phyloP scores from a whole-genome alignment of 2,329 filamentous ascomycete species.

The Penicillium rolfsii region DNA sequence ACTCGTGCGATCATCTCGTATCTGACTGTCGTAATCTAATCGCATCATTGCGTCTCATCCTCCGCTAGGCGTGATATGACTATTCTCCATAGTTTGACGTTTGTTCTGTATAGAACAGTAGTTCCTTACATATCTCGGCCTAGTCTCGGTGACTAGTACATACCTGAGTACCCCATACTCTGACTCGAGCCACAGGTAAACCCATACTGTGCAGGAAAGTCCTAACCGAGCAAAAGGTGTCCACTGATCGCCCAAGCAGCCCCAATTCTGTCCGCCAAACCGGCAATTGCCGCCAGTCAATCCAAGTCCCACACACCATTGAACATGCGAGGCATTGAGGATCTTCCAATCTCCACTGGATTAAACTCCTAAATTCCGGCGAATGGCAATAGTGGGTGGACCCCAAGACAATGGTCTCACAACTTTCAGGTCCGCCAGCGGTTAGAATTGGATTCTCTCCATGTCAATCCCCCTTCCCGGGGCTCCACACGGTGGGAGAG shows the following conservation, averaged over 20 bases:
- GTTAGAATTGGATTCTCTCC: not conserved
- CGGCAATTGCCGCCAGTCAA: not conserved
- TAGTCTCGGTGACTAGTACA: too few relatives aligned
- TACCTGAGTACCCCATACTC: too few relatives aligned
- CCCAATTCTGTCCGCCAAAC: not conserved
- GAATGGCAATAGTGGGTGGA: constrained; percentile 1
- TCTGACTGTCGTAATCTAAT: too few relatives aligned
- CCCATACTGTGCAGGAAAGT: too few relatives aligned
- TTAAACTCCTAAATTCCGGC: not conserved
- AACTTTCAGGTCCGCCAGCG: not conserved
- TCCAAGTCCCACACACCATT: too few relatives aligned
- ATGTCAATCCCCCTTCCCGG: not conserved
- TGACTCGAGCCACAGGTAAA: too few relatives aligned
- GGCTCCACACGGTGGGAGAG: constrained; percentile 2
- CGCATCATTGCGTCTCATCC: too few relatives aligned
- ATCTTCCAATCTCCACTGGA: not conserved
- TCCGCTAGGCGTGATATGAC: too few relatives aligned
- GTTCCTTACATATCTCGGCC: too few relatives aligned
- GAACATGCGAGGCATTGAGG: not conserved
- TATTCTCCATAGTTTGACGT: too few relatives aligned
- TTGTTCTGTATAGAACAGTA: too few relatives aligned
- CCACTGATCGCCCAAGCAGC: not conserved
- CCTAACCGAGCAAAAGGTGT: not conserved
- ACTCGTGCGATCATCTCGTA: too few relatives aligned
- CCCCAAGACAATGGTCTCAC: not conserved